These are phyloP conservation scores for Globisporangium apiculatum DNA, from an alignment of 352 stramenopile genomes.

Conservation along the genomic window DNA sequence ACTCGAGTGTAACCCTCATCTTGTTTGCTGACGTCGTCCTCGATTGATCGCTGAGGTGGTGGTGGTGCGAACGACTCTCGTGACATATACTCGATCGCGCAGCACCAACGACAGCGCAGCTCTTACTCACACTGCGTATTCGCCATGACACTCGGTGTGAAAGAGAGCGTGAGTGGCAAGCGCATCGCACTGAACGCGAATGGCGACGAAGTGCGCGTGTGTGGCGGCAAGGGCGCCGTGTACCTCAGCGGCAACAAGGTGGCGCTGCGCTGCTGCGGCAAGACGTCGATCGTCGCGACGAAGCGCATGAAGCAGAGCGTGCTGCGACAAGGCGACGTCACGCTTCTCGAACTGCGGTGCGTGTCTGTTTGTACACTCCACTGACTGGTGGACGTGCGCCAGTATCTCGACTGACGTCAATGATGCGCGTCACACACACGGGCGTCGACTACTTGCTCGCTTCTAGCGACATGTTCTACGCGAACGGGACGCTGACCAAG, in stretches of 20 bases:
- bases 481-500: slow-evolving; percentile 79
- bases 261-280: slow-evolving; percentile 67
- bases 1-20: no score
- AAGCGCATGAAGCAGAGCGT: slow-evolving; percentile 69
- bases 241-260: slow-evolving; percentile 65
- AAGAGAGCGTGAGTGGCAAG: slow-evolving; percentile 72
- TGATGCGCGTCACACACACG: not conserved
- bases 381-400: no score
- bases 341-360: slow-evolving; percentile 49
- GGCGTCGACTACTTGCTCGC: not conserved
- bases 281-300: slow-evolving; percentile 69
- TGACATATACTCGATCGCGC: no score
- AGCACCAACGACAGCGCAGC: no score
- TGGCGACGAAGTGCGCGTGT: slow-evolving; percentile 49
- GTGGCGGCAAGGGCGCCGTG: slow-evolving; percentile 56
- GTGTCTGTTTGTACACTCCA: slow-evolving; percentile 2
- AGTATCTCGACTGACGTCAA: no score
- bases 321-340: slow-evolving; percentile 64
- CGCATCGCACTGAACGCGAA: slow-evolving; percentile 31
- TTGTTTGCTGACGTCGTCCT: no score
- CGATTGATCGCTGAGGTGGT: no score
- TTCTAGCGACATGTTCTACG: slow-evolving; percentile 65
- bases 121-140: not conserved
- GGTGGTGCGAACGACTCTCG: no score
- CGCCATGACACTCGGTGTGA: slow-evolving; percentile 36